phyloP scores from a whole-genome alignment of 2,329 filamentous ascomycete species.

The Beauveria sp. region DNA sequence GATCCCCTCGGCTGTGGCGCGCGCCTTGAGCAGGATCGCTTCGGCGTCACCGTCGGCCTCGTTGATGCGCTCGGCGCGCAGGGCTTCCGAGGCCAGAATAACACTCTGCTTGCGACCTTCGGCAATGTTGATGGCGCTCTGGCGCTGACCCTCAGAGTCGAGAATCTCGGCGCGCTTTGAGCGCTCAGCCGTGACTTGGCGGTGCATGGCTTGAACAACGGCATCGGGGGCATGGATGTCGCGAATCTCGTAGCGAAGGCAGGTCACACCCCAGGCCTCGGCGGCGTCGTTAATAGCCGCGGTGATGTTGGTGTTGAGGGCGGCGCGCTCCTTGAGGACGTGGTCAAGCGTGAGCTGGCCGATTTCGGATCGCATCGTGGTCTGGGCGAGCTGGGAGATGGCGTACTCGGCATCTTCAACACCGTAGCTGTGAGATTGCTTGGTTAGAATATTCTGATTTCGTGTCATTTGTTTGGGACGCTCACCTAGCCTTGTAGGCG shows the following conservation, averaged over 20 bases:
- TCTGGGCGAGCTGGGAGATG: conserved; percentile 95
- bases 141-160: conserved; percentile 92
- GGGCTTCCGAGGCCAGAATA: conserved; percentile 88
- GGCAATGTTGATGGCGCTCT: conserved; percentile 97
- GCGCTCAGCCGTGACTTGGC: conserved; percentile 93
- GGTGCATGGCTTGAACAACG: conserved; percentile 96
- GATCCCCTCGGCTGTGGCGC: conserved; percentile 81
- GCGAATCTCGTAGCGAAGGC: conserved; percentile 93
- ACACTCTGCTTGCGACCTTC: conserved; percentile 96
- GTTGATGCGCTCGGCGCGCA: conserved; percentile 89
- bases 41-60: conserved; percentile 86
- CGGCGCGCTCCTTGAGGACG: conserved; percentile 92
- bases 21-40: conserved; percentile 79
- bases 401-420: conserved; percentile 98
- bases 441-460: neutral
- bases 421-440: conserved; percentile 62
- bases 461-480: neutral
- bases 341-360: conserved; percentile 94
- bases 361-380: conserved; percentile 97
- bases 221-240: conserved; percentile 94
- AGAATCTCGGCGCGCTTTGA: conserved; percentile 97
- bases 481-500: conserved; percentile 90
- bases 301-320: conserved; percentile 97
- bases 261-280: conserved; percentile 93
- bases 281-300: conserved; percentile 97